Base-by-base conservation (phyloP, 345 rosid species). In the Syzygium aromaticum region DNA sequence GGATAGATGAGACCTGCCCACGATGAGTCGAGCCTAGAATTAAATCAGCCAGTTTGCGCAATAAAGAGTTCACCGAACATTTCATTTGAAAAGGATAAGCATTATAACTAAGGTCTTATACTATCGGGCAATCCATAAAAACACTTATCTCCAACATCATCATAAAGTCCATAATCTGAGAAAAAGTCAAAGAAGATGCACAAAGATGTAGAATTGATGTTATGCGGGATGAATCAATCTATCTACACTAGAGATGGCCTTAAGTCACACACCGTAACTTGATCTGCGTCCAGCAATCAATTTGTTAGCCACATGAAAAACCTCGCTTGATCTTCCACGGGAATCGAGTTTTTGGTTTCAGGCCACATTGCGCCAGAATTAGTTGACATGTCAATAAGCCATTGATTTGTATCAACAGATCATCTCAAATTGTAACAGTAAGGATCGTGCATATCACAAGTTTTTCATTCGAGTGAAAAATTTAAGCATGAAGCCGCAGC, bases 1-100 rank as follows among this genome's bases (percentile, higher is more conserved):
- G 92, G 86, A 96, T 95, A 33, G 99, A 94, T 10, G 94, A 93
- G 77, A 93, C 94, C 94, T 93, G 73, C 38, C 16, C 33, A 86
- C 12, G 49, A 43, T 13, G 4, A 52, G 54, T 67, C n/a, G 85
- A 49, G 77, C 46, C 46, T 33, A 12, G 54, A 30, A 28, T 27
- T 46, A 52, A 73, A 38, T 73, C 80, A 19, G 80, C 80, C 21
- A 85, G 23, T 56, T 30, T 28, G 17, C 21, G n/a, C 28, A 59
- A 43, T 57, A 14, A 23, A 84, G 53, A 85, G 51, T 46, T 38
- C 51, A 73, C 49, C 13, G 11, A 73, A 73, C 27, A 73, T 73
- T 73, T 73, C 49, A 33, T 23, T 33, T 9, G 3, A 38, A 73
- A 73, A 30, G 49, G 49, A 38, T 73, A 5, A 38, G 38, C 25